phyloP scores from a whole-genome alignment of 352 stramenopile genomes.

The Phytophthora citricola region DNA sequence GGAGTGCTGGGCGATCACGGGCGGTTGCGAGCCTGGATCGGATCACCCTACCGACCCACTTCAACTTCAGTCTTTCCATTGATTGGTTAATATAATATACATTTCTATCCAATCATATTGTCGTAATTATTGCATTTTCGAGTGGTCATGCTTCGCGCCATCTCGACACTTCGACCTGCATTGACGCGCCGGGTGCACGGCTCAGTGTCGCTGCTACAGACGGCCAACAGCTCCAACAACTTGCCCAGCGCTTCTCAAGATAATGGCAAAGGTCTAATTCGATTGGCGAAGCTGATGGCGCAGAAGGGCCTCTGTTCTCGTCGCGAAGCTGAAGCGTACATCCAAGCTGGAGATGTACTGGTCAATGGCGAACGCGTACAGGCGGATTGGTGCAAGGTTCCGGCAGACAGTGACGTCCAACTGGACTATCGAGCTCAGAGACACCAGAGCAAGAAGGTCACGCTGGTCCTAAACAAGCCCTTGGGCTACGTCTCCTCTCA shows the following conservation, averaged over 20 bases:
- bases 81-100: slow-evolving; percentile 5
- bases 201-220: slow-evolving; percentile 27
- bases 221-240: neutral
- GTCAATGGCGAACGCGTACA: slow-evolving; percentile 75
- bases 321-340: slow-evolving; percentile 84
- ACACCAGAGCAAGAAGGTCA: slow-evolving; percentile 82
- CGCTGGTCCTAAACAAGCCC: slow-evolving; percentile 85
- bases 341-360: slow-evolving; percentile 74
- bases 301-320: slow-evolving; percentile 80
- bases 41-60: slow-evolving; percentile 12
- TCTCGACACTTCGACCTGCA: slow-evolving; percentile 28
- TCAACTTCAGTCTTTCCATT: slow-evolving; percentile 7
- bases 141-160: slow-evolving; percentile 31
- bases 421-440: slow-evolving; percentile 72
- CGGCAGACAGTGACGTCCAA: slow-evolving; percentile 57
- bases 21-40: slow-evolving; percentile 48
- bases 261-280: slow-evolving; percentile 44
- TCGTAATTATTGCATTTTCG: slow-evolving; percentile 5
- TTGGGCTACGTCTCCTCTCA: slow-evolving; percentile 86
- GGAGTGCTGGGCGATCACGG: slow-evolving; percentile 70
- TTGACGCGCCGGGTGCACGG: slow-evolving; percentile 27
- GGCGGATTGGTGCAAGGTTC: slow-evolving; percentile 78
- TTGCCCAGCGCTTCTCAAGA: slow-evolving; percentile 11
- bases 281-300: slow-evolving; percentile 84
- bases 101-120: slow-evolving; percentile 25